Base-by-base conservation (phyloP, 768 basidiomycete genomes). In the Vararia minispora region DNA sequence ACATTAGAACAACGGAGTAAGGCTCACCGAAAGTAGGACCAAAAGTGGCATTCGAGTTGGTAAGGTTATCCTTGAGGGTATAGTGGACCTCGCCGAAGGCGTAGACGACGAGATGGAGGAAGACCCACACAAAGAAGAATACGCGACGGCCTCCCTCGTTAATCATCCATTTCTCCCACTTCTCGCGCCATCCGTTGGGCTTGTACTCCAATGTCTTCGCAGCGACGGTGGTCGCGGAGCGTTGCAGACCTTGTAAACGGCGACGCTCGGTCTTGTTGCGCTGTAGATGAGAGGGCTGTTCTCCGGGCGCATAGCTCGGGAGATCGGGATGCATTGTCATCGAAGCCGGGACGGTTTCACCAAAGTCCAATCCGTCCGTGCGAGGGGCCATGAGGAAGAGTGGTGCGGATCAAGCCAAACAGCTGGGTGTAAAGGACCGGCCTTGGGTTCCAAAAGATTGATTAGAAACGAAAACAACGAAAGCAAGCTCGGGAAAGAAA, bases 241-340 rank as follows among this genome's bases (percentile, higher is more conserved):
- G 70, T 59, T 92, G 85, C 29, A 95, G 70, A 3, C 87, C 86
- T 57, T 95, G 92, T 14, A 94, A 63, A 35, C 91, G 68, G 45
- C 65, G 61, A 45, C 85, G 73, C 65, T 95, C 92, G 0, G 82
- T 73, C 65, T 80, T 87, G 63, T 94, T 94, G 49, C 89, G 74
- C 55, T 78, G 76, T 16, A 94, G 69, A 52, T 80, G 67, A 22
- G 56, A 54, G 4, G 70, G 62, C 22, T 54, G 58, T 20, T 51
- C 46, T 24, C 52, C 53, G 22, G 24, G 16, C 4, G 34, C 8
- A 17, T 42, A n/a, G 4, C 23, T 34, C 3, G 24, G 14, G 10
- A 45, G 18, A 35, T 48, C 45, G 6, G 26, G 45, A 28, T 48
- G 39, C 13, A 27, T 33, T 6, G 46, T 39, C 28, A 35, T 33